Percentiles rank a stretch among this genome's conserved stretches.
Evolutionary conservation across 2,329 filamentous ascomycete genomes (phyloP).

Genomic region (Diplodia corticola): DNA sequence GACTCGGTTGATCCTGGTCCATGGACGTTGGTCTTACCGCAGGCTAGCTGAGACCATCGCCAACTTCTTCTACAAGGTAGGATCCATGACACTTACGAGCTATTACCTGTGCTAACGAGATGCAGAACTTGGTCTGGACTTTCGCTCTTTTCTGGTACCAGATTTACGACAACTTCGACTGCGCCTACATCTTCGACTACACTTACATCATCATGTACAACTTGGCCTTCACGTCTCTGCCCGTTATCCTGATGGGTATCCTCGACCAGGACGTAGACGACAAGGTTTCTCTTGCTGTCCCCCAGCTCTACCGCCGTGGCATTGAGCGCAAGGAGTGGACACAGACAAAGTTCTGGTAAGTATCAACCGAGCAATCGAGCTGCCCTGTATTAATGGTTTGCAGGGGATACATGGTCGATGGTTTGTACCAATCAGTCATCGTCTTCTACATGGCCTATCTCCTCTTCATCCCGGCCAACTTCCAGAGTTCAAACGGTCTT

Average conservation of each 20-base stretch:
- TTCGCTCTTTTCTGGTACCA: constrained; percentile 97
- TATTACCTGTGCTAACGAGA: constrained; percentile 32
- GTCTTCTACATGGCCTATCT: constrained; percentile 92
- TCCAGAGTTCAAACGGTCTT: constrained; percentile 70
- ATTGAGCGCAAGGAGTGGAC: constrained; percentile 98
- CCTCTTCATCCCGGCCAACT: constrained; percentile 68
- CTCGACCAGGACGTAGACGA: constrained; percentile 97
- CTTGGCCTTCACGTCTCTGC: constrained; percentile 91
- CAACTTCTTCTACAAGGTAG: constrained; percentile 95
- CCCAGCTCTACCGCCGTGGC: constrained; percentile 90
- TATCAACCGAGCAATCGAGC: constrained; percentile 25
- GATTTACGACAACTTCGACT: constrained; percentile 93
- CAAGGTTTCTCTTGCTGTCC: constrained; percentile 88
- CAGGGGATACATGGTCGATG: constrained; percentile 85
- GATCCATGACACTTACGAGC: constrained; percentile 40
- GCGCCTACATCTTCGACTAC: constrained; percentile 96
- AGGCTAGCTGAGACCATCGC: constrained; percentile 89
- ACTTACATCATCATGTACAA: constrained; percentile 98
- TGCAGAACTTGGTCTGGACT: constrained; percentile 89
- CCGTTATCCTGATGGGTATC: constrained; percentile 93
- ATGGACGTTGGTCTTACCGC: constrained; percentile 95
- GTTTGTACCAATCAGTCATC: constrained; percentile 90
- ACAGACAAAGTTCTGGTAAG: constrained; percentile 91
- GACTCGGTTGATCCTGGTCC: constrained; percentile 80
- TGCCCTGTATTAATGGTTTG: constrained; percentile 26